Evolutionary conservation across 306 rosid species (phyloP), one percentile per base, ranked within the genome.

Genomic region (Sindora glabra): DNA sequence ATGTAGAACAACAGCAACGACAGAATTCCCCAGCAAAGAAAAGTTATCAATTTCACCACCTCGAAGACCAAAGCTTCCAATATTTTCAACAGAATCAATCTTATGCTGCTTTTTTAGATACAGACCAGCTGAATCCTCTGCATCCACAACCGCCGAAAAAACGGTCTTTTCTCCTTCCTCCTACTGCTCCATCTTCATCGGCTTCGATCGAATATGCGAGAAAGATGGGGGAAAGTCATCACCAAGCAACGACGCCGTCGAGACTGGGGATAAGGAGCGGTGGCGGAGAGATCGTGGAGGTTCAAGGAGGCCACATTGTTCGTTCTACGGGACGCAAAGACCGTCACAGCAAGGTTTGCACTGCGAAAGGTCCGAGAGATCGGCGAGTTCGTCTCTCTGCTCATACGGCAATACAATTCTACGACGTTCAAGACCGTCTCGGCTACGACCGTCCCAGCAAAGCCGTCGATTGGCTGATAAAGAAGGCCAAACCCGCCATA

Each of bases 381-480:
- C 84, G 97, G 5, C 86, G 97, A 1, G 97, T 90, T 22, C 82
- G 97, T 3, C 94, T 90, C 29, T 79, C 97, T 2, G 97, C 95
- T 15, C 84, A 67, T 55, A 90, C 97, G 15, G 97, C 97, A n/a
- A 86, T 90, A 12, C 86, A 90, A 44, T 90, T 90, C 78, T 90
- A 90, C 77, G 97, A 90, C 51, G 94, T 90, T 0, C 97, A 90
- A 50, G 95, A 90, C 76, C 86, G 97, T 0, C 64, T 89, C 7
- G 97, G 97, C 73, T 89, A 77, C 72, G 97, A 89, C 79, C 81
- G 97, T 0, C 97, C 97, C 69, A 90, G 94, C 54, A 90, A 90
- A 50, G 97, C 95, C 50, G 90, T 90, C 46, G 97, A 90, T 50
- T 90, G 97, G 97, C 97, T 90, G 57, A 90, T 90, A 64, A 88